Base-by-base conservation (phyloP, 2,329 filamentous ascomycete species). In the Fusarium piperis region DNA sequence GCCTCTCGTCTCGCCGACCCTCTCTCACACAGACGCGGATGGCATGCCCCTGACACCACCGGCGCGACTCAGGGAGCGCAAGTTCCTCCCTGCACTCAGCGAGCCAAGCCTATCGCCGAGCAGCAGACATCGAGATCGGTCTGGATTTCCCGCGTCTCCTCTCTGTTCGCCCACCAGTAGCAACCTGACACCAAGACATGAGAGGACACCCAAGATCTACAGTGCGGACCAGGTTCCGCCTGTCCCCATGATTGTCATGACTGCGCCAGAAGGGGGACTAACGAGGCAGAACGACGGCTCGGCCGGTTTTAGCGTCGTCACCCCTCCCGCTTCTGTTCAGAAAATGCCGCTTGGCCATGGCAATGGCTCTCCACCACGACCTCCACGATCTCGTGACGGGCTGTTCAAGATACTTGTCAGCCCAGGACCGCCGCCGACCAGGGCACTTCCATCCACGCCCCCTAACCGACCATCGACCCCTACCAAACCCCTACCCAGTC, bases 1-100 rank as follows among this genome's bases (percentile, higher is more conserved):
- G 15, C 83, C 83, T 3, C 76, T 87, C 0, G 82, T 84, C 46
- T 82, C 84, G 1, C 80, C 84, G 0, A 75, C 79, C 1, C 64
- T 75, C 9, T 81, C 81, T 0, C 71, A 73, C 23, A 36, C 68
- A 3, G 74, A 70, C 13, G 38, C 63, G 9, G 73, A 76, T 11
- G 65, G 66, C 2, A 59, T 68, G 3, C 79, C 80, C 0, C 71
- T 85, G 26, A 85, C 83, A 0, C 85, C 86, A 1, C 86, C 86
- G 0, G 82, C 83, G 2, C 82, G 85, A 18, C 81, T 88, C 2
- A 81, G 83, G 58, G 85, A 87, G 57, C 82, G 86, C 7, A 83
- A 78, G 36, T 80, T 85, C 53, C 80, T 88, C 18, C 79, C 83
- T 2, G 59, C 74, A 3, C 38, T 63, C 6, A 36, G 48, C 4